Conservation (phyloP, 2,329 filamentous ascomycete species). For the Orbilia brochopaga region DNA sequence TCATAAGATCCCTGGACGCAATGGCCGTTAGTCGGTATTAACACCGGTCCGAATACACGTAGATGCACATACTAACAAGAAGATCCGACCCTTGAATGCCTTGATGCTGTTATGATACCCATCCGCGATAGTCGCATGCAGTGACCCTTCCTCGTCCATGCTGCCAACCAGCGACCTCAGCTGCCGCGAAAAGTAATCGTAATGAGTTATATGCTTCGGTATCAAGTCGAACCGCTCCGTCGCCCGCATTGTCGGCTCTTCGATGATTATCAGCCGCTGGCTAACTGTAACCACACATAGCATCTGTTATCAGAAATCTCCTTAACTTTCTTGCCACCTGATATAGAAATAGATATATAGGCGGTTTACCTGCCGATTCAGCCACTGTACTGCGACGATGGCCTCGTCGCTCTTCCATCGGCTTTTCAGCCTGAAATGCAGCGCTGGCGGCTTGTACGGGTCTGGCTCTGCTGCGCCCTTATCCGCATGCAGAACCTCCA, state of each 20-base stretch:
- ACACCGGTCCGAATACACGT: not conserved
- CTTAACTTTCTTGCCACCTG: slow-evolving; percentile 20
- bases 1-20: slow-evolving; percentile 74
- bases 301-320: slow-evolving; percentile 68
- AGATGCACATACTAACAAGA: slow-evolving; percentile 69
- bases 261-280: slow-evolving; percentile 87
- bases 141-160: slow-evolving; percentile 83
- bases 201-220: slow-evolving; percentile 89
- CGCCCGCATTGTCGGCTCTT: slow-evolving; percentile 85
- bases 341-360: not conserved
- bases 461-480: slow-evolving; percentile 69
- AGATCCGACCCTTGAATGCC: slow-evolving; percentile 90
- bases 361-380: slow-evolving; percentile 65
- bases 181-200: slow-evolving; percentile 87
- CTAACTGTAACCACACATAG: slow-evolving; percentile 91
- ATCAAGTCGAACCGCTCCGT: slow-evolving; percentile 94
- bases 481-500: slow-evolving; percentile 72
- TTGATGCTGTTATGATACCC: slow-evolving; percentile 98
- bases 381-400: slow-evolving; percentile 95
- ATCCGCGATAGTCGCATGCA: slow-evolving; percentile 96
- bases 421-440: slow-evolving; percentile 81
- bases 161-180: slow-evolving; percentile 84
- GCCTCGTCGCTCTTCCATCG: slow-evolving; percentile 93
- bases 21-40: slow-evolving; percentile 22
- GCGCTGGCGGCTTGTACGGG: slow-evolving; percentile 75